Conservation (phyloP, 352 stramenopile genomes). For the Phytophthora aleatoria region DNA sequence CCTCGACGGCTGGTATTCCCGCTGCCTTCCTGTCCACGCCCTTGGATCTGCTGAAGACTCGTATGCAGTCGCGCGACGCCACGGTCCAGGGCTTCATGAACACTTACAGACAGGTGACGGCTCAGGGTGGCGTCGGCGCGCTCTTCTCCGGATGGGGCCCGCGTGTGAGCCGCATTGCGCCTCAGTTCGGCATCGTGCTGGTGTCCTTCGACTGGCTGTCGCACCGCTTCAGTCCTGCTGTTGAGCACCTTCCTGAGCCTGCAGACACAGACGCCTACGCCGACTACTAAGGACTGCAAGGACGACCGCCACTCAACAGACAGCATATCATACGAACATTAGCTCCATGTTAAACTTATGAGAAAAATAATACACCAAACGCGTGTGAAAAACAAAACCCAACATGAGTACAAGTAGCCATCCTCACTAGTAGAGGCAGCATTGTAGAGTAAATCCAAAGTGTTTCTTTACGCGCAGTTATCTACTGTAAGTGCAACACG, state of each 20-base stretch:
- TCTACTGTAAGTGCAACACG: slow-evolving; percentile 9
- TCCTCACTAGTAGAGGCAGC: background rate
- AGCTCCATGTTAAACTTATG: slow-evolving; percentile 39
- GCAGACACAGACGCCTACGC: slow-evolving; percentile 35
- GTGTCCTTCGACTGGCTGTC: slow-evolving; percentile 83
- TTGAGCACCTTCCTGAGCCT: slow-evolving; percentile 21
- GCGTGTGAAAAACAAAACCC: slow-evolving; percentile 17
- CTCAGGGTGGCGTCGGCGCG: slow-evolving; percentile 50
- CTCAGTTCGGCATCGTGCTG: slow-evolving; percentile 84
- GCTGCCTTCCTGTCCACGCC: slow-evolving; percentile 80
- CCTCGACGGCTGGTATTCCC: slow-evolving; percentile 69
- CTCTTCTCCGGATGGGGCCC: slow-evolving; percentile 78
- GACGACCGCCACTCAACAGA: background rate
- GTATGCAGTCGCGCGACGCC: slow-evolving; percentile 74
- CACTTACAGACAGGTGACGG: slow-evolving; percentile 60
- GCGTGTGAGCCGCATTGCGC: slow-evolving; percentile 74
- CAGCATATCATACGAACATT: slow-evolving; percentile 36
- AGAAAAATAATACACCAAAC: slow-evolving; percentile 37
- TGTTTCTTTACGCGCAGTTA: slow-evolving; percentile 20
- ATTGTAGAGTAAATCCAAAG: background rate
- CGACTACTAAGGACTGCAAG: slow-evolving; percentile 38
- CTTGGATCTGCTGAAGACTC: slow-evolving; percentile 79
- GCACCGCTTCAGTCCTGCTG: slow-evolving; percentile 51
- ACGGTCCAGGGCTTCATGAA: slow-evolving; percentile 47
- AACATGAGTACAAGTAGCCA: slow-evolving; percentile 1